Evolutionary conservation across 1,284 basidiomycete genomes (phyloP), one percentile per base, ranked within the genome.

Genomic region (Xerocomus nothofagi): DNA sequence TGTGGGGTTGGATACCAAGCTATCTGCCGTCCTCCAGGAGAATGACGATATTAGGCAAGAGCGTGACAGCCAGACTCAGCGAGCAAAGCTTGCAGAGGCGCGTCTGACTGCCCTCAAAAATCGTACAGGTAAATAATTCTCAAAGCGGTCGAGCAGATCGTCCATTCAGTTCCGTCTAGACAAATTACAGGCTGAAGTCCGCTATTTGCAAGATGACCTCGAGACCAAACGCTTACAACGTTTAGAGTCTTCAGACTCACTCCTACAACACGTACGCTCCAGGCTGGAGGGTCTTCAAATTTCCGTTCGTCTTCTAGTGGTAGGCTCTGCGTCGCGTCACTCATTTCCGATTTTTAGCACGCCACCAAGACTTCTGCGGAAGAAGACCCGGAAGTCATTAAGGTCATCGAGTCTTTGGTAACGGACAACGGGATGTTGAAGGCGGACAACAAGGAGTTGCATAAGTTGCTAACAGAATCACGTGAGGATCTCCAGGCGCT

Each of bases 31-130:
- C 17, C 69, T 80, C 42, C 81, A 82, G 59, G 90, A 94, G 67
- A 81, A 82, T 57, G 91, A 97, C 42, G 94, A 98, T 63, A 76
- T 91, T 60, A 82, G 84, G 51, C 91, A 96, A 66, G 89, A 94
- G 63, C 76, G 88, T 21, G 86, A 89, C 46, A 79, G 78, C 43
- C 91, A 94, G 58, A 72, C 80, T 6, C 82, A 87, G 47, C 77
- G 86, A 30, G 81, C 86, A 5, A 79, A 81, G 45, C 71, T 84
- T 33, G 87, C 91, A 8, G 91, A 94, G 57, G 72, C 76, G 2
- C 80, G 84, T 36, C 75, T 84, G 46, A 70, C 73, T 26, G 77
- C 81, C 15, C 71, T 89, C 53, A 83, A 82, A 55, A 82, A 83
- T 37, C 78, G 77, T 55, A 80, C 75, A 71, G 80, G 78, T 86